A percentile compares a stretch with the other conserved stretches of the same genome.
Evolutionary conservation across 306 rosid genomes (phyloP).

Genomic region (Cajanus cajan): DNA sequence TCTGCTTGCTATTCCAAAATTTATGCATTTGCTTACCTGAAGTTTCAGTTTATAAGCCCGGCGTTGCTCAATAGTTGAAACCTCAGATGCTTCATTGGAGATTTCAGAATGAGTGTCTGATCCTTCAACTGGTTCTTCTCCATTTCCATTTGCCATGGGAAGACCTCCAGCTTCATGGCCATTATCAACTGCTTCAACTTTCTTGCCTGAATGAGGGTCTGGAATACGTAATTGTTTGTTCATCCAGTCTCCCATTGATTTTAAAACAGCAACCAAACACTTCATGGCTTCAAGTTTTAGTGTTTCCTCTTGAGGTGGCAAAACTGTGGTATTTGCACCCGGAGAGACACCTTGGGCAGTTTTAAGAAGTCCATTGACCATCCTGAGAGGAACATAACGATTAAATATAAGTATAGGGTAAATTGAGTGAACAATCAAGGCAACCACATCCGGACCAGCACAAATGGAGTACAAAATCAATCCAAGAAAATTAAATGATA

Average conservation of each 20-base stretch:
- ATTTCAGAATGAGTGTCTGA: constrained; percentile 86
- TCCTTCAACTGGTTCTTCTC: constrained; percentile 77
- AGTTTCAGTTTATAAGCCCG: constrained; percentile 99
- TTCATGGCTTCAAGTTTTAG: constrained; percentile 95
- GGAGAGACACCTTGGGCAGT: constrained; percentile 98
- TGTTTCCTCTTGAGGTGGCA: constrained; percentile 93
- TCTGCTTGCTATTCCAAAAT: constrained; percentile 29
- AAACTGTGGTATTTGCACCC: constrained; percentile 78
- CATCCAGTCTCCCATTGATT: constrained; percentile 97
- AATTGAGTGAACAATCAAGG: constrained; percentile 21
- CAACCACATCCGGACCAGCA: constrained; percentile 9
- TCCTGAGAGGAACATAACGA: constrained; percentile 54
- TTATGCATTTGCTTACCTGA: constrained; percentile 58
- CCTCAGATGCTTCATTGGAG: constrained; percentile 79
- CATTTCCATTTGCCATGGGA: constrained; percentile 74
- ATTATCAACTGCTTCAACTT: constrained; percentile 57
- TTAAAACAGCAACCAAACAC: constrained; percentile 82
- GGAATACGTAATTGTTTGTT: constrained; percentile 95
- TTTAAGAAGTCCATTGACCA: constrained; percentile 99
- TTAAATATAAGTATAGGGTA: background rate
- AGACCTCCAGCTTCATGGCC: constrained; percentile 59
- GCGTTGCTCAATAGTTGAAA: constrained; percentile 83
- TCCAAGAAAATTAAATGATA: constrained; percentile 15
- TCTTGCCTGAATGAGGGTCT: constrained; percentile 73
- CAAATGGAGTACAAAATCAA: background rate